Percentiles rank a stretch among this genome's conserved stretches.
These are phyloP conservation scores for Aciculosporium take DNA, from an alignment of 2,329 filamentous ascomycete species.

Conservation along the genomic window DNA sequence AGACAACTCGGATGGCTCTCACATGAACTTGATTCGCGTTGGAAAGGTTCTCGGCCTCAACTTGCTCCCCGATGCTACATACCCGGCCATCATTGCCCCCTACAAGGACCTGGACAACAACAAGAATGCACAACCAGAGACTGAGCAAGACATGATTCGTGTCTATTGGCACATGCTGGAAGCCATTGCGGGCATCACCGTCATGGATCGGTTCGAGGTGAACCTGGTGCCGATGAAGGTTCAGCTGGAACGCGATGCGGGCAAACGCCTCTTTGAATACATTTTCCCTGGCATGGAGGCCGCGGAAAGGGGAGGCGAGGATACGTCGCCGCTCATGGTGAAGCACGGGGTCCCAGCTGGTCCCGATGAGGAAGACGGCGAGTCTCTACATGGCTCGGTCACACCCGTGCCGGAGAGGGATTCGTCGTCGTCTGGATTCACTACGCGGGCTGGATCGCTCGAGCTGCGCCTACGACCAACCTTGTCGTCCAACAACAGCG, in stretches of 20 bases:
- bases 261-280: slow-evolving; percentile 89
- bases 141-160: slow-evolving; percentile 64
- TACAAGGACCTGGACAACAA: slow-evolving; percentile 57
- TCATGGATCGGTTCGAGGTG: slow-evolving; percentile 94
- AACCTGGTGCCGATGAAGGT: slow-evolving; percentile 86
- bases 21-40: slow-evolving; percentile 82
- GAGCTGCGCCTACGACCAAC: slow-evolving; percentile 77
- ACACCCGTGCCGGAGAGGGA: slow-evolving; percentile 29
- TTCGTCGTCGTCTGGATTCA: slow-evolving; percentile 28
- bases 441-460: slow-evolving; percentile 56
- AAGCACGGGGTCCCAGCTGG: slow-evolving; percentile 22
- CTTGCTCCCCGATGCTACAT: slow-evolving; percentile 75
- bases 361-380: slow-evolving; percentile 25
- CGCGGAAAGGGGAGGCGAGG: slow-evolving; percentile 38
- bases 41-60: slow-evolving; percentile 82
- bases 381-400: slow-evolving; percentile 26
- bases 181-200: slow-evolving; percentile 90
- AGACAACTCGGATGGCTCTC: slow-evolving; percentile 93
- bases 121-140: slow-evolving; percentile 18
- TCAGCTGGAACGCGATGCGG: slow-evolving; percentile 83
- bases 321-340: slow-evolving; percentile 45
- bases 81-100: slow-evolving; percentile 89
- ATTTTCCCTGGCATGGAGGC: slow-evolving; percentile 76
- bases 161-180: slow-evolving; percentile 98
- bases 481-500: slow-evolving; percentile 41